A percentile compares a stretch with the other conserved stretches of the same genome.
phyloP scores from a whole-genome alignment of 768 basidiomycete genomes.

The Podaxis pistillaris region DNA sequence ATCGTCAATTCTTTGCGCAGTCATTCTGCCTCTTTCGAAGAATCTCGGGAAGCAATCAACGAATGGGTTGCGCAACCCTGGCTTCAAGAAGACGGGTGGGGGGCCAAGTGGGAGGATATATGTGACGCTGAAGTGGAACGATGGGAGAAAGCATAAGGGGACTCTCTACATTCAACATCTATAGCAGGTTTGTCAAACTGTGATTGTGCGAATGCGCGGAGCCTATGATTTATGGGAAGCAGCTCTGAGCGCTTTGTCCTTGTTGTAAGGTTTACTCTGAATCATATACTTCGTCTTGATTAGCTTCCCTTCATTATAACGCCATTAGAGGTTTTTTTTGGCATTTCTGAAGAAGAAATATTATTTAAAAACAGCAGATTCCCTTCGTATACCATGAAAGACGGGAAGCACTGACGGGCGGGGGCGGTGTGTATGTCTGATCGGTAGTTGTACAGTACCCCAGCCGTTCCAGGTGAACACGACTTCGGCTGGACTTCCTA shows the following conservation, averaged over 20 bases:
- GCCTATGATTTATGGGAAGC: not conserved
- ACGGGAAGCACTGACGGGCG: too few species aligned
- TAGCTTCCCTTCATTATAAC: not conserved
- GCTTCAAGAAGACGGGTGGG: constrained; percentile 70
- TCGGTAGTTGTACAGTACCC: not conserved
- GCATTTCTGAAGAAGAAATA: not conserved
- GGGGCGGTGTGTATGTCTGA: not conserved
- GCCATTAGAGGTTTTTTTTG: not conserved
- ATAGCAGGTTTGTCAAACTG: not conserved
- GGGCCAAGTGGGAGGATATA: constrained; percentile 72
- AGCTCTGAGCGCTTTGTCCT: not conserved
- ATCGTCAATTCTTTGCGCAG: constrained; percentile 57
- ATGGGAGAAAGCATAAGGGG: constrained; percentile 44
- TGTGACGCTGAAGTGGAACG: constrained; percentile 75
- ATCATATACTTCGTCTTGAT: not conserved
- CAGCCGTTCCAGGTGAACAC: not conserved
- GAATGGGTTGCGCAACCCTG: constrained; percentile 71
- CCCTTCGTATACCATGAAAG: not conserved
- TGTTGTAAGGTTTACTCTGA: not conserved
- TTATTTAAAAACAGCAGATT: not conserved
- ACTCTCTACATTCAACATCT: not conserved
- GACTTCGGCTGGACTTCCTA: not conserved
- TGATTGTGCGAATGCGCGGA: not conserved
- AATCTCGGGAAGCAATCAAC: constrained; percentile 57
- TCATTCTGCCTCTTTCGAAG: constrained; percentile 70